Percentiles rank a stretch among this genome's conserved stretches.
These are phyloP conservation scores for Lipomyces anomalus DNA, from an alignment of 805 yeast genomes.

Conservation along the genomic window DNA sequence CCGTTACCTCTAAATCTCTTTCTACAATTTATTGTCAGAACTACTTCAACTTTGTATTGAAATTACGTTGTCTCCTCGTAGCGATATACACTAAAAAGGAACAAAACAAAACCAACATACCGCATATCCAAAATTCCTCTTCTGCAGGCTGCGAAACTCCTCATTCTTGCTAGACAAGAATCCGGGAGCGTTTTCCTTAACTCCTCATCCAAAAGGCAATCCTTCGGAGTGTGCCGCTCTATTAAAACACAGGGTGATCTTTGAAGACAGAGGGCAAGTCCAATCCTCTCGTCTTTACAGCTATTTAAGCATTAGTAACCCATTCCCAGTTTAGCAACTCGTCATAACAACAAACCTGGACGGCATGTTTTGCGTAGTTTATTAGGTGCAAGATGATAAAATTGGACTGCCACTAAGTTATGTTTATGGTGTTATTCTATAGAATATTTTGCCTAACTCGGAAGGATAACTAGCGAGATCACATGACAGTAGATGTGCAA, in stretches of 20 bases:
- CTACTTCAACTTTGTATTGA: background rate
- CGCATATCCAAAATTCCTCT: slow-evolving; percentile 84
- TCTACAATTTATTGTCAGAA: slow-evolving; percentile 30
- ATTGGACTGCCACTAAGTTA: too few relatives aligned
- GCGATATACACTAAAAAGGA: background rate
- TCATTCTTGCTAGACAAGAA: slow-evolving; percentile 75
- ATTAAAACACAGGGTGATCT: slow-evolving; percentile 94
- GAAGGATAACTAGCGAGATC: too few relatives aligned
- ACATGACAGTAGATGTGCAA: too few relatives aligned
- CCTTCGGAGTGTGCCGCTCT: slow-evolving; percentile 82
- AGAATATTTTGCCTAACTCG: too few relatives aligned
- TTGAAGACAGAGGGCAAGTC: slow-evolving; percentile 93
- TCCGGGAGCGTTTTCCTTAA: slow-evolving; percentile 75
- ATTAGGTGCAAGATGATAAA: too few relatives aligned
- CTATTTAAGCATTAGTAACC: too few relatives aligned
- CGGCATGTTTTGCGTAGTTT: too few relatives aligned
- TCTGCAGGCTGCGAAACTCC: slow-evolving; percentile 83
- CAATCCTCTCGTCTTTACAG: slow-evolving; percentile 89
- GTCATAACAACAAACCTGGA: too few relatives aligned
- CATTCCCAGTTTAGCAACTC: too few relatives aligned
- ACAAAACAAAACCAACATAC: slow-evolving; percentile 1
- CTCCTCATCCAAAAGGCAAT: slow-evolving; percentile 77
- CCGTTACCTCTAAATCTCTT: slow-evolving; percentile 93
- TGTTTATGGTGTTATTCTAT: too few relatives aligned
- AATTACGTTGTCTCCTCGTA: background rate